Base-by-base conservation (phyloP, 2,329 filamentous ascomycete species). In the Alternaria panax region DNA sequence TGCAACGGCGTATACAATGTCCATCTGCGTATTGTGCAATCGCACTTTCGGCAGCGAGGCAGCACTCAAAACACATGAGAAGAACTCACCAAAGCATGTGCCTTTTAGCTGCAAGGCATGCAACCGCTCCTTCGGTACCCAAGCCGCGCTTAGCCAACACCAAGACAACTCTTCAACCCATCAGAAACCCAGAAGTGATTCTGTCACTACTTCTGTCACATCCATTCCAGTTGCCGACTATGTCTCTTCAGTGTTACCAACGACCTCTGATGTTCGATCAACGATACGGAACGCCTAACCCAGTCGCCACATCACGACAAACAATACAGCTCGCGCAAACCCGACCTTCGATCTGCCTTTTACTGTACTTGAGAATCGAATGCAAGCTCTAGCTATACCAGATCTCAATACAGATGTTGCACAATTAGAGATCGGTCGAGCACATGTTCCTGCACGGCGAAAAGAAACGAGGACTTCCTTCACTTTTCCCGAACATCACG, bases 401-500 rank as follows among this genome's bases (percentile, higher is more conserved):
- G 53, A 50, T 43, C 1, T 20, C 2, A 11, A 50, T 4, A 43
- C 45, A n/a, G 2, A 7, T 22, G 12, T n/a, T 2, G 16, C 22
- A 41, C 8, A n/a, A 27, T 36, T 27, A 22, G 36, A 48, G 2
- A 22, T 43, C 11, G 34, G 32, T 22, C 53, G 11, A 18, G 53
- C 27, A 18, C 53, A 43, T 4, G 5, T 50, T 20, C 1, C 16
- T 2, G 22, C 36, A 16, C 53, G 4, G 20, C 36, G 43, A 50
- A 5, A 40, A n/a, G 51, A 50, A 36, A 41, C 43, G 28, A 50
- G 27, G 45, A 50, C 43, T 5, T 55, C 24, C 16, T 55, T 57
- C 41, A 62, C 18, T n/a, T 62, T 51, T 53, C 54, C 59, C 1
- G 24, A 48, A 40, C 34, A 58, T 28, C 54, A 62, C 42, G 16